These are phyloP conservation scores for Aurifilum marmelostoma DNA, from an alignment of 2,329 filamentous ascomycete genomes.

Conservation along the genomic window DNA sequence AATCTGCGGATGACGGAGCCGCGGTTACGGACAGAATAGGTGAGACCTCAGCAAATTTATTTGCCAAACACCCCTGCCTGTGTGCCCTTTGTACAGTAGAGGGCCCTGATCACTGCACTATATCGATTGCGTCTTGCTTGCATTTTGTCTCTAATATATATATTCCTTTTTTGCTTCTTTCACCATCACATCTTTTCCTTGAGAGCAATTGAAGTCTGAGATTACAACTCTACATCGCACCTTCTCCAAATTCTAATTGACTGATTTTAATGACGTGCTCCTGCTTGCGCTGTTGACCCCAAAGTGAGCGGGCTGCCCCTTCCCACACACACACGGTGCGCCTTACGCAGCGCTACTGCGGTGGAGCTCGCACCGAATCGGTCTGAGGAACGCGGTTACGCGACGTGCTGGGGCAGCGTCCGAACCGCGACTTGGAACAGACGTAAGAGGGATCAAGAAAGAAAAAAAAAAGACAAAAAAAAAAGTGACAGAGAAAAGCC, in stretches of 20 bases:
- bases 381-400: conserved; percentile 28
- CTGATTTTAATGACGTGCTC: not conserved
- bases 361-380: conserved; percentile 22
- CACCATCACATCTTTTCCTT: not conserved
- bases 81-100: not conserved
- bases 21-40: not conserved
- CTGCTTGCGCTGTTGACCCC: not conserved
- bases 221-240: no score
- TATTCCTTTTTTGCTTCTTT: not conserved
- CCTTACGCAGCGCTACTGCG: conserved; percentile 5
- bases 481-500: conserved; percentile 16
- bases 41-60: not conserved
- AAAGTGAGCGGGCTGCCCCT: not conserved
- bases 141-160: not conserved
- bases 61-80: not conserved
- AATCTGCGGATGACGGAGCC: not conserved
- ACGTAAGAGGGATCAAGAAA: not conserved
- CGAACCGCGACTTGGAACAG: conserved; percentile 27
- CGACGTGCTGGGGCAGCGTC: conserved; percentile 26
- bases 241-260: not conserved
- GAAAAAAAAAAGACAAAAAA: not conserved
- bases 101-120: not conserved
- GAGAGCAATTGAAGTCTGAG: not conserved
- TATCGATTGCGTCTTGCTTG: conserved; percentile 1
- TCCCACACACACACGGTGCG: not conserved